Percentiles rank a stretch among this genome's conserved stretches.
phyloP scores from a whole-genome alignment of 2,329 filamentous ascomycete genomes.

The Monosporascus sp. region DNA sequence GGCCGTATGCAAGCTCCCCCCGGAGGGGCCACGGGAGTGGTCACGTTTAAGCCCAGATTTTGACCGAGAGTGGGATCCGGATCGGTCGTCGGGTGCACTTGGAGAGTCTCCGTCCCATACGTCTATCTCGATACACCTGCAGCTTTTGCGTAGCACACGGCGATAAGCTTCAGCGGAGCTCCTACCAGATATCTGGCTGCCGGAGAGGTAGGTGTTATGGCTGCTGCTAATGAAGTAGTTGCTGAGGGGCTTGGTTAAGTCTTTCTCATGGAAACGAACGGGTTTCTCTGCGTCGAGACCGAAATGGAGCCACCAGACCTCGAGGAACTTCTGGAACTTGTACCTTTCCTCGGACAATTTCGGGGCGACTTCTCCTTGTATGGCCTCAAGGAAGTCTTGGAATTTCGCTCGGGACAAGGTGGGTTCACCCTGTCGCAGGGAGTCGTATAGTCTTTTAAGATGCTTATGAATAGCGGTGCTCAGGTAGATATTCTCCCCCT shows the following conservation, averaged over 20 bases:
- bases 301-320: slow-evolving; percentile 38
- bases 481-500: slow-evolving; percentile 30
- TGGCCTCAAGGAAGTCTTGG: slow-evolving; percentile 40
- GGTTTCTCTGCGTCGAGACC: slow-evolving; percentile 39
- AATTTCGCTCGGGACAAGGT: slow-evolving; percentile 35
- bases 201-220: slow-evolving; percentile 88
- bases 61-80: slow-evolving; percentile 27
- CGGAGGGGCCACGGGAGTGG: slow-evolving; percentile 43
- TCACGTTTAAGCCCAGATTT: slow-evolving; percentile 32
- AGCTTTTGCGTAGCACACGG: slow-evolving; percentile 68
- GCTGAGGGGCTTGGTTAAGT: slow-evolving; percentile 64
- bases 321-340: slow-evolving; percentile 44
- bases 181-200: slow-evolving; percentile 76
- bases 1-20: slow-evolving; percentile 39
- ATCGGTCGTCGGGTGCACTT: slow-evolving; percentile 24
- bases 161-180: slow-evolving; percentile 71
- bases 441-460: slow-evolving; percentile 42
- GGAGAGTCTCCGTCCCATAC: slow-evolving; percentile 72
- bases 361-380: slow-evolving; percentile 39
- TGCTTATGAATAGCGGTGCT: slow-evolving; percentile 44
- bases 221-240: slow-evolving; percentile 95
- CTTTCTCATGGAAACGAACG: slow-evolving; percentile 39
- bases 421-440: slow-evolving; percentile 31
- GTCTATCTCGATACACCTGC: slow-evolving; percentile 90
- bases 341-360: slow-evolving; percentile 36